phyloP scores from a whole-genome alignment of 768 basidiomycete species.

The Lyophyllum decastes region DNA sequence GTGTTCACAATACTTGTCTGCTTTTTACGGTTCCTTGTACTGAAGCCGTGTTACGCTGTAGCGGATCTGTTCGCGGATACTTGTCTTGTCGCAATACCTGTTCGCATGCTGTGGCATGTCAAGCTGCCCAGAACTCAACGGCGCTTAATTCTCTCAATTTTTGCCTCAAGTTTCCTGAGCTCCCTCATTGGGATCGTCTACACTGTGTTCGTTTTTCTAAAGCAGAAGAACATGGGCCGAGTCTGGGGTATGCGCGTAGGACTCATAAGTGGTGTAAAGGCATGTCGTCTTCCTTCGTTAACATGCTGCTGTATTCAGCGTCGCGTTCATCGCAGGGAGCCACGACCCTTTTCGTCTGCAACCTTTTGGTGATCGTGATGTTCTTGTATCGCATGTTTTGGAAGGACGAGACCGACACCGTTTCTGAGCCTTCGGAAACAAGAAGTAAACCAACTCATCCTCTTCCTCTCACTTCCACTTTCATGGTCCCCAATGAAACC shows the following conservation, averaged over 20 bases:
- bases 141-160: constrained; percentile 22
- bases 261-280: constrained; percentile 20
- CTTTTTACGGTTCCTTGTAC: not conserved
- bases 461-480: not conserved
- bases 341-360: constrained; percentile 22
- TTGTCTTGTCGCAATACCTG: constrained; percentile 23
- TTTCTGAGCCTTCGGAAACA: constrained; percentile 15
- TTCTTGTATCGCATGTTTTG: constrained; percentile 12
- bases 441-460: constrained; percentile 6
- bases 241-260: constrained; percentile 6
- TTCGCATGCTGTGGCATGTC: constrained; percentile 25
- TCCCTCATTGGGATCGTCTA: constrained; percentile 20
- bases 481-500: not conserved
- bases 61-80: constrained; percentile 27
- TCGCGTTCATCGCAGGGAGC: constrained; percentile 14
- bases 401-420: constrained; percentile 8
- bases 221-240: constrained; percentile 1
- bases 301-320: not conserved
- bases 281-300: constrained; percentile 2
- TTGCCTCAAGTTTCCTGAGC: constrained; percentile 25
- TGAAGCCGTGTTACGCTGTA: constrained; percentile 7
- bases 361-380: constrained; percentile 21
- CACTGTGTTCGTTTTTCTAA: constrained; percentile 17
- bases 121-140: constrained; percentile 20
- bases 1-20: not conserved